Evolutionary conservation across 2,329 filamentous ascomycete species (phyloP), one percentile per base, ranked within the genome.

Genomic region (Aaosphaeria pasadenensis): DNA sequence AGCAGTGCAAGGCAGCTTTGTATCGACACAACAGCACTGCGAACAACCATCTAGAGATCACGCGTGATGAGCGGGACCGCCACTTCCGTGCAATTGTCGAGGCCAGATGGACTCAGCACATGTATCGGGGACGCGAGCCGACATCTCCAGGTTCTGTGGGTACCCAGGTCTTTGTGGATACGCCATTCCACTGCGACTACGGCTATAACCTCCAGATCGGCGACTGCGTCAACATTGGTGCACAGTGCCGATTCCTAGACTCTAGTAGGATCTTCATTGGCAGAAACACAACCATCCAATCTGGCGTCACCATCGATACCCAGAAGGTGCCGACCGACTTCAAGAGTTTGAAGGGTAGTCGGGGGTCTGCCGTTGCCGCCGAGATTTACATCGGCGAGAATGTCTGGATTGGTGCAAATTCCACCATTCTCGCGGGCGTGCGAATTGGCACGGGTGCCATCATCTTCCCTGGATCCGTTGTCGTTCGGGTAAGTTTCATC

Each of bases 141-240:
- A 52, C 45, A 17, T 50, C 51, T 9, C 49, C 31, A 43, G 88
- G 82, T 47, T 81, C 77, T 28, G 81, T 94, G 5, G 89, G 89
- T n/a, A 81, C 85, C 11, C 83, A 86, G 47, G 86, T 89, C 5
- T 78, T 86, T 39, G 87, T 99, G 29, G 90, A 96, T 62, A 84
- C 88, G 3, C 92, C 92, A 0, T 97, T 99, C 69, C 85, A 80
- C 42, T 96, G 92, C 67, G 91, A 96, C 62, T 96, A 96, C 63
- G 94, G 94, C 1, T 97, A 96, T 74, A 97, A 99, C 68, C 87
- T 97, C 59, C 81, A 82, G 42, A 88, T 99, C 56, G 91, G 89
- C 9, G 86, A 91, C 58, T 86, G 94, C 54, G 89, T 95, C 3
- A 82, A 86, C 47, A 88, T 99, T 56, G 89, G 87, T 13, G 82